These are phyloP conservation scores for Aureobasidium sp. DNA, from an alignment of 2,329 filamentous ascomycete genomes.

Conservation along the genomic window DNA sequence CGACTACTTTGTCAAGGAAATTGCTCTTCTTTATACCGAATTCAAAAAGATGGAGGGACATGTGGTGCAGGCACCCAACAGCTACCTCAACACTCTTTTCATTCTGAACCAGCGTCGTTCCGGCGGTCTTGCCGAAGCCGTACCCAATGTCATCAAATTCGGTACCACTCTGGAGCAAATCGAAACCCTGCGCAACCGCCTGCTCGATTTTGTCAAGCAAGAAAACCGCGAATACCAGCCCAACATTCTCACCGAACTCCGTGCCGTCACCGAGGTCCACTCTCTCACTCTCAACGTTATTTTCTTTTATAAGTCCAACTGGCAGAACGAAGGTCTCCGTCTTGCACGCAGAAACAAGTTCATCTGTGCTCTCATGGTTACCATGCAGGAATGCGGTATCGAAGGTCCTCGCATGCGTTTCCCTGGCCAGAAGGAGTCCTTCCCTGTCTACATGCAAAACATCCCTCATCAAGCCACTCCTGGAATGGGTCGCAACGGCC, in stretches of 20 bases:
- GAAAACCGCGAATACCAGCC: slow-evolving; percentile 87
- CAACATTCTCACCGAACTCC: slow-evolving; percentile 80
- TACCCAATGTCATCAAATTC: slow-evolving; percentile 79
- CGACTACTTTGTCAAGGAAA: slow-evolving; percentile 94
- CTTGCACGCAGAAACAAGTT: slow-evolving; percentile 90
- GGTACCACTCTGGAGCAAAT: slow-evolving; percentile 80
- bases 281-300: slow-evolving; percentile 84
- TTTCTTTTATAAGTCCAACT: slow-evolving; percentile 97
- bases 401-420: slow-evolving; percentile 71
- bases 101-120: slow-evolving; percentile 92
- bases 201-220: slow-evolving; percentile 72
- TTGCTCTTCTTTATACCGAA: slow-evolving; percentile 86
- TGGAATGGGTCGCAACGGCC: slow-evolving; percentile 35
- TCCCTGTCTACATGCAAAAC: slow-evolving; percentile 58
- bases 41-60: slow-evolving; percentile 99
- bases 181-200: slow-evolving; percentile 68
- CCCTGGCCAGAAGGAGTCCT: slow-evolving; percentile 60
- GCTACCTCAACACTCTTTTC: slow-evolving; percentile 83
- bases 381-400: slow-evolving; percentile 76
- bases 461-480: slow-evolving; percentile 40
- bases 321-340: slow-evolving; percentile 88
- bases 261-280: slow-evolving; percentile 72
- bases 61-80: slow-evolving; percentile 92
- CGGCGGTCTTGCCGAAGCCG: slow-evolving; percentile 77
- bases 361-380: slow-evolving; percentile 81